Evolutionary conservation across 345 rosid species (phyloP).

Genomic region (Eucalyptus rudis): DNA sequence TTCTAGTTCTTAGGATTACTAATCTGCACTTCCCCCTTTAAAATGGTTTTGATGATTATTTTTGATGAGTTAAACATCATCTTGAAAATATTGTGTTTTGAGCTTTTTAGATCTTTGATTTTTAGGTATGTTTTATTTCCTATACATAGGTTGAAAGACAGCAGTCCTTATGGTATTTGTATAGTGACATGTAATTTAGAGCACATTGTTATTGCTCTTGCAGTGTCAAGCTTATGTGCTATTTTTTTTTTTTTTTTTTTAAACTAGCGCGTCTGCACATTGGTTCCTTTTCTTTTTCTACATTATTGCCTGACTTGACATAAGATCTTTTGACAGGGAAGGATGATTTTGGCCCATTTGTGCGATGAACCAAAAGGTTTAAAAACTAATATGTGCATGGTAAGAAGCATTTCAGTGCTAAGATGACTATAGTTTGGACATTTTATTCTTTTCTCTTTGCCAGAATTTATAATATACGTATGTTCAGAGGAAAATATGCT

Average conservation of each 20-base stretch:
- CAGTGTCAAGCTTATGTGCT: neutral
- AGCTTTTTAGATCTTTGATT: neutral
- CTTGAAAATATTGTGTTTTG: neutral
- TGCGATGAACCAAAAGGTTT: slow-evolving; percentile 98
- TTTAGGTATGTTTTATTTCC: neutral
- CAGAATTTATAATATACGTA: neutral
- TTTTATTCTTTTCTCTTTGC: neutral
- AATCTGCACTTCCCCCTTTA: neutral
- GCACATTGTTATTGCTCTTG: neutral
- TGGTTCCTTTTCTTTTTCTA: neutral
- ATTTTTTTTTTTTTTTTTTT: too few species aligned
- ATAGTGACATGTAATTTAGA: neutral
- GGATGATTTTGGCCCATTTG: slow-evolving; percentile 98
- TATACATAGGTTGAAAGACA: neutral
- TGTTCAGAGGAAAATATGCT: neutral
- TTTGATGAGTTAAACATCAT: neutral
- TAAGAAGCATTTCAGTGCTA: slow-evolving; percentile 13
- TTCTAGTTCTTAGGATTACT: neutral
- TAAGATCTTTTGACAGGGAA: slow-evolving; percentile 55
- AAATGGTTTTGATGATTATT: neutral
- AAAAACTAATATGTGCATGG: slow-evolving; percentile 99
- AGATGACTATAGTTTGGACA: neutral
- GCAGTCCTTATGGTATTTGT: neutral
- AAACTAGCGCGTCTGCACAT: neutral
- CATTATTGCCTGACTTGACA: neutral